Evolutionary conservation across 768 basidiomycete genomes (phyloP), one percentile per base, ranked within the genome.

Genomic region (Lactarius hengduanensis): DNA sequence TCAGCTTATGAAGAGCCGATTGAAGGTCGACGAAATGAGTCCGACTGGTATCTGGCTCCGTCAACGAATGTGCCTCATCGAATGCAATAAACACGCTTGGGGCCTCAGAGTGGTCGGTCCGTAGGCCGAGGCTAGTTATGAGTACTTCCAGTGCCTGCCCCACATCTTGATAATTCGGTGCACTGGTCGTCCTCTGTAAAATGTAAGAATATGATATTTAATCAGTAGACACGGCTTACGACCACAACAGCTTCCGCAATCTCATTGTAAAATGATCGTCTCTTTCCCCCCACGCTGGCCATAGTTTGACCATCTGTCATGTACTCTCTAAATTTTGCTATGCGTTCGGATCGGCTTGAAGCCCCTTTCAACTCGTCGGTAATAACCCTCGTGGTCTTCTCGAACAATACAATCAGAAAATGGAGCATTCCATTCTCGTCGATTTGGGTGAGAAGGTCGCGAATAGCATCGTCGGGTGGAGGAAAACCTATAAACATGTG

Each of bases 81-180:
- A 61, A 61, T 18, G 9, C 10, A n/a, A 61, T 5, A 22, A 61
- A 61, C 22, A 63, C 59, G 36, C 0, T 0, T 38, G 36, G 36
- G 34, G 34, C 34, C 9, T 9, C 34, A 13, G 13, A 38, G 11
- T 38, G 10, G 36, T 38, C 0, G 4, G 5, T 10, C 3, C 0
- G 43, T 20, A 9, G 20, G n/a, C 43, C 20, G 2, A 22, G n/a
- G 45, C 1, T 1, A 11, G 9, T n/a, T 22, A 22, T 22, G n/a
- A 47, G 45, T 0, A 3, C 11, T 0, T 47, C 10, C 11, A 47
- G 11, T 0, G 45, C 45, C 10, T 4, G 0, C 20, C 43, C 0
- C 20, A n/a, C 0, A 0, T n/a, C 9, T 4, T 47, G 8, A 0
- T n/a, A 0, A 4, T 7, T 10, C 0, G 10, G 4, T 22, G 9